A percentile compares a stretch with the other conserved stretches of the same genome.
These are phyloP conservation scores for Stagonosporopsis rhizophila DNA, from an alignment of 2,329 filamentous ascomycete genomes.

Conservation along the genomic window DNA sequence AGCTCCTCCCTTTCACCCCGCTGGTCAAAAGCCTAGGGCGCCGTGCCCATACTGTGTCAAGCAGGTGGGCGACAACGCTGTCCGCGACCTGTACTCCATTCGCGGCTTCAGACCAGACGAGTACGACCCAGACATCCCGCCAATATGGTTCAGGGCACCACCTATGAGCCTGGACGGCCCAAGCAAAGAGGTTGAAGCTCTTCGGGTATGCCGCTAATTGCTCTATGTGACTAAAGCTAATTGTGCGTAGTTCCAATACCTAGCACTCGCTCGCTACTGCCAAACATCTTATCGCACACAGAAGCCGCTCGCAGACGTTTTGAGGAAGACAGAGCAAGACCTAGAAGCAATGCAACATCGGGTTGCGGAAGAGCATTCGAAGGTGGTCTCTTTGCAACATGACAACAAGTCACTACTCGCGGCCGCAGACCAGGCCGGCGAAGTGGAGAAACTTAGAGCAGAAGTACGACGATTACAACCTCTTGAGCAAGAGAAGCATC, in stretches of 20 bases:
- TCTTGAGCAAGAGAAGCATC: conserved; percentile 29
- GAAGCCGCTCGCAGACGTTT: conserved; percentile 25
- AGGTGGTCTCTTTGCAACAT: conserved; percentile 35
- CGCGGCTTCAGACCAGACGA: conserved; percentile 53
- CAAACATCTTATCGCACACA: conserved; percentile 29
- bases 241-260: conserved; percentile 56
- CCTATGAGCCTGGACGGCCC: conserved; percentile 51
- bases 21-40: conserved; percentile 50
- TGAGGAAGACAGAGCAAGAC: conserved; percentile 31
- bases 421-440: conserved; percentile 11
- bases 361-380: conserved; percentile 45
- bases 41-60: conserved; percentile 55
- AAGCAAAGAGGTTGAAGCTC: conserved; percentile 50
- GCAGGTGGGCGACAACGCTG: conserved; percentile 44
- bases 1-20: conserved; percentile 57
- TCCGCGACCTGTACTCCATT: conserved; percentile 54
- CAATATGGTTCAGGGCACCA: conserved; percentile 53
- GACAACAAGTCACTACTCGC: conserved; percentile 28
- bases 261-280: conserved; percentile 38
- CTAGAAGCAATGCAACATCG: conserved; percentile 41
- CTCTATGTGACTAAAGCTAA: conserved; percentile 19
- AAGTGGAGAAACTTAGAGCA: conserved; percentile 18
- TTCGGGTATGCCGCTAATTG: conserved; percentile 44
- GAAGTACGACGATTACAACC: conserved; percentile 28
- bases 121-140: conserved; percentile 54